A percentile compares a stretch with the other conserved stretches of the same genome.
Evolutionary conservation across 2,329 filamentous ascomycete genomes (phyloP).

Genomic region (Teratosphaeria gauchensis): DNA sequence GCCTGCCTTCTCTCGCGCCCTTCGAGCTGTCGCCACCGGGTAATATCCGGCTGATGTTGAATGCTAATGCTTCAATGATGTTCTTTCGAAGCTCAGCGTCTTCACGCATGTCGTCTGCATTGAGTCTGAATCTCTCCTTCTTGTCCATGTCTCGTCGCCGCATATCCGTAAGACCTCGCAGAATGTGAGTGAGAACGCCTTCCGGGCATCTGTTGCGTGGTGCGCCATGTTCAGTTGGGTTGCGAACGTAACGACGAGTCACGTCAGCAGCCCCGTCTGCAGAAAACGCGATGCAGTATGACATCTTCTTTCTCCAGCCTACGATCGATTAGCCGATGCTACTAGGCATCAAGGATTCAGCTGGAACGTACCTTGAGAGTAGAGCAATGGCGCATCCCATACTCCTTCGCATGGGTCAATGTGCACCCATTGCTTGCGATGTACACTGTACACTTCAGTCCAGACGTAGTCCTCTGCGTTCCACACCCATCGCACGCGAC

Average conservation of each 20-base stretch:
- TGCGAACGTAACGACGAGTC: slow-evolving; percentile 60
- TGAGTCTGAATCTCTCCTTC: slow-evolving; percentile 69
- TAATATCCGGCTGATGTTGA: slow-evolving; percentile 60
- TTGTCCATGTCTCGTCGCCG: slow-evolving; percentile 78
- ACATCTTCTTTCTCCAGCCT: slow-evolving; percentile 92
- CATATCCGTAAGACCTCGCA: slow-evolving; percentile 80
- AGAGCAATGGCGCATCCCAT: slow-evolving; percentile 89
- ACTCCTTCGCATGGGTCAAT: slow-evolving; percentile 90
- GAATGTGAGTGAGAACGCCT: slow-evolving; percentile 81
- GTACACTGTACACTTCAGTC: slow-evolving; percentile 94
- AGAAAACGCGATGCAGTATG: slow-evolving; percentile 94
- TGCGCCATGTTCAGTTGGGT: slow-evolving; percentile 57
- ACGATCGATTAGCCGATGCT: slow-evolving; percentile 1
- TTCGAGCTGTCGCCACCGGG: slow-evolving; percentile 33
- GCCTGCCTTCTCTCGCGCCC: slow-evolving; percentile 15
- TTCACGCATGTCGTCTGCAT: slow-evolving; percentile 70
- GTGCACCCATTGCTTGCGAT: slow-evolving; percentile 91
- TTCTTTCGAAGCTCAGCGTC: slow-evolving; percentile 65
- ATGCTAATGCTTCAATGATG: slow-evolving; percentile 63
- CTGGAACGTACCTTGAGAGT: slow-evolving; percentile 62
- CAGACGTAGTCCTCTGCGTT: slow-evolving; percentile 95
- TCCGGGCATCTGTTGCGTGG: slow-evolving; percentile 74
- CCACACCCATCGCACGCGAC: slow-evolving; percentile 93
- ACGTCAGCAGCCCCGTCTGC: slow-evolving; percentile 69
- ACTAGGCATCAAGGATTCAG: not conserved